Conservation (phyloP, 2,329 filamentous ascomycete genomes). For the Colletotrichum plurivorum region DNA sequence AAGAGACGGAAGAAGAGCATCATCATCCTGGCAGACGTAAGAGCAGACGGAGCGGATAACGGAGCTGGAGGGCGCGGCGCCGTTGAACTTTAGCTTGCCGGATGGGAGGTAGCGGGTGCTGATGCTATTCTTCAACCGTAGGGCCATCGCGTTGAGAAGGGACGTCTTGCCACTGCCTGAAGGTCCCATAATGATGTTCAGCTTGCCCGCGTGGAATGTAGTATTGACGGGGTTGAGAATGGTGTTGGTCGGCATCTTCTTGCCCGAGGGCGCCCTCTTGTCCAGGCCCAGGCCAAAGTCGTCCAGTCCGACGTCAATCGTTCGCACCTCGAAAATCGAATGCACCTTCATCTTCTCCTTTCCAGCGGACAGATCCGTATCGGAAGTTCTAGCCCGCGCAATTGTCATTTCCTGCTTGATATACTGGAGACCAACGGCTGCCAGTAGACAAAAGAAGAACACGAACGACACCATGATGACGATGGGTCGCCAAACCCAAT, state of each 20-base stretch:
- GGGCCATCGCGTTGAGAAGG: constrained; percentile 80
- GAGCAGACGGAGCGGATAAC: constrained; percentile 81
- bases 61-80: constrained; percentile 74
- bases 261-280: constrained; percentile 69
- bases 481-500: constrained; percentile 79
- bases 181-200: constrained; percentile 87
- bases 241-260: constrained; percentile 65
- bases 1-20: constrained; percentile 79
- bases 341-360: constrained; percentile 77
- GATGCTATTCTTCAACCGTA: constrained; percentile 73
- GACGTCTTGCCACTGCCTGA: constrained; percentile 85
- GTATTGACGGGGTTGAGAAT: constrained; percentile 79
- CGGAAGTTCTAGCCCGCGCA: constrained; percentile 70
- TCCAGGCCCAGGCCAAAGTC: constrained; percentile 75
- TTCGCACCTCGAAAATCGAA: constrained; percentile 66
- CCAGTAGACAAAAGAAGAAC: constrained; percentile 72
- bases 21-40: constrained; percentile 85
- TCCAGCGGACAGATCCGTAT: constrained; percentile 75
- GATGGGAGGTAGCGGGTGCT: constrained; percentile 73
- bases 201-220: constrained; percentile 75
- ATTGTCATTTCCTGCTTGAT: constrained; percentile 79
- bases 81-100: constrained; percentile 79
- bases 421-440: constrained; percentile 74
- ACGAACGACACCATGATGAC: constrained; percentile 73
- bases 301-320: constrained; percentile 76